Base-by-base conservation (phyloP, 192 early-diverging fungal species). In the Cladochytrium replicatum region DNA sequence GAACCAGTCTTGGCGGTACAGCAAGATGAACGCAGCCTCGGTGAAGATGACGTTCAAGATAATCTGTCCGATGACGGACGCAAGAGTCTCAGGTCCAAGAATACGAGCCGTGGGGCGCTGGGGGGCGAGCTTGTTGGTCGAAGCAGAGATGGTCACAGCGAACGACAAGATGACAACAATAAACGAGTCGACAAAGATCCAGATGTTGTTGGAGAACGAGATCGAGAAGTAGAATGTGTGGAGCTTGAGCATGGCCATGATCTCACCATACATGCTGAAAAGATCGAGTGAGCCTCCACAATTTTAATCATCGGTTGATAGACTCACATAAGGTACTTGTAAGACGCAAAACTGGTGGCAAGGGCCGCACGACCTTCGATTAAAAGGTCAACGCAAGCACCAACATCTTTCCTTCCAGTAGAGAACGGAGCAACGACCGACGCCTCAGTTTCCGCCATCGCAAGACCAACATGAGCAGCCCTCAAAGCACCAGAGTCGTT, bases 351-450 rank as follows among this genome's bases (percentile, higher is more conserved):
- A 31, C 70, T 74, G 27, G 85, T 78, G 23, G 85, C 87, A 27
- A 89, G 60, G 25, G 80, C 83, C 30, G 84, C 67, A 0, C 87
- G 76, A 5, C 82, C 85, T 65, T 90, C 74, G 40, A 66, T 63
- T 32, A 90, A 43, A 11, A 90, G 75, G 46, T 78, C 73, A 11
- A 90, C 85, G 55, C 83, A 85, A 32, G 80, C 67, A 38, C 61
- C 54, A 29, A 88, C 60, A 28, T 78, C 78, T 29, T 75, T 61
- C 49, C 74, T 58, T 40, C 64, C 71, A 43, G 77, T 74, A 34
- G 78, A 80, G 53, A 90, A 90, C 48, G 84, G 87, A n/a, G 87
- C 79, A 6, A 90, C 87, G 44, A 90, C 87, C 27, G 84, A 86
- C 5, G 84, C 79, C 46, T 86, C 85, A 42, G 85, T 68, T 52